These are phyloP conservation scores for Suillus placidus DNA, from an alignment of 768 basidiomycete genomes.

Conservation along the genomic window DNA sequence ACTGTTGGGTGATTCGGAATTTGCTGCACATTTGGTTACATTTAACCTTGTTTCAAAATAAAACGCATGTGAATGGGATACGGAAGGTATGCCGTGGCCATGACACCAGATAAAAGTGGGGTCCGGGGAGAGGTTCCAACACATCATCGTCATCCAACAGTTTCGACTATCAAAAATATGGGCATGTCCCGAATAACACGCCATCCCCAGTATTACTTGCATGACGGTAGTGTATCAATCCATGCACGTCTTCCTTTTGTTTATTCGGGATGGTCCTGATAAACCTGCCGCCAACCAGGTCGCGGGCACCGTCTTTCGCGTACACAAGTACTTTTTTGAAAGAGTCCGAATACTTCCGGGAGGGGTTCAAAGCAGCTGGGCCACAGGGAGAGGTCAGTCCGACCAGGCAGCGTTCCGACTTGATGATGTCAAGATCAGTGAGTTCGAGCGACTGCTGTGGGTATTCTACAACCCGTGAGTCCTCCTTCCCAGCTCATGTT, in stretches of 20 bases:
- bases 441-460: conserved; percentile 54
- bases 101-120: neutral
- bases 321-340: conserved; percentile 42
- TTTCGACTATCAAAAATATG: neutral
- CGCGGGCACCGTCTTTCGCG: conserved; percentile 34
- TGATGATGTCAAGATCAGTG: conserved; percentile 32
- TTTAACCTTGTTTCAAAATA: neutral
- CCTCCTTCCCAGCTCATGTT: too few species aligned
- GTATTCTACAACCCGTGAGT: conserved; percentile 60
- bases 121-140: too few species aligned
- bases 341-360: conserved; percentile 36
- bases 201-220: conserved; percentile 3
- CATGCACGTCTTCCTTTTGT: conserved; percentile 1
- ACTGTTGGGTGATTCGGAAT: neutral
- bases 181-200: neutral
- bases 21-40: neutral
- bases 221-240: neutral
- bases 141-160: neutral
- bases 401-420: conserved; percentile 13
- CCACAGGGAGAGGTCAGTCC: conserved; percentile 6
- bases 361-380: conserved; percentile 21
- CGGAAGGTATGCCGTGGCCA: neutral
- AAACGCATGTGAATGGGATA: neutral
- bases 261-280: neutral
- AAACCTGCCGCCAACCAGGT: conserved; percentile 30